Conservation (phyloP, 495 filamentous ascomycete genomes). For the Copromyces sp. region DNA sequence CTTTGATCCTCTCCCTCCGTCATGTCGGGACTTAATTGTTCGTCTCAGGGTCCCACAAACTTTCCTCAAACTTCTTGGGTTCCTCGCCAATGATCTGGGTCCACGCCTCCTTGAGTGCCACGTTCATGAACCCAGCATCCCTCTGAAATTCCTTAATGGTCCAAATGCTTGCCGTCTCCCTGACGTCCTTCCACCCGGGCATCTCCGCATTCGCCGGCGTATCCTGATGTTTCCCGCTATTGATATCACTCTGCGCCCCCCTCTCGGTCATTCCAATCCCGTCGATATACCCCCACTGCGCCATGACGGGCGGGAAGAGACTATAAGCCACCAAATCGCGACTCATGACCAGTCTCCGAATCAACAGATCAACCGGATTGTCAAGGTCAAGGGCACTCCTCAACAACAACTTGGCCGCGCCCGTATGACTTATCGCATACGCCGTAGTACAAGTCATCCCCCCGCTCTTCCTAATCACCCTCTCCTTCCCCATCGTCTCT, state of each 20-base stretch:
- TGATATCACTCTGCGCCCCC: slow-evolving; percentile 14
- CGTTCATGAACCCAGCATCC: slow-evolving; percentile 11
- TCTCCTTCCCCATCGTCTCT: slow-evolving; percentile 4
- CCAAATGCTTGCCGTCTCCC: slow-evolving; percentile 5
- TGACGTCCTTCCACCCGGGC: slow-evolving; percentile 11
- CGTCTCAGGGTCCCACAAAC: slow-evolving; percentile 4
- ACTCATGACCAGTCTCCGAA: slow-evolving; percentile 1
- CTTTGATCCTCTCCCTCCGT: neutral
- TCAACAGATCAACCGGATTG: slow-evolving; percentile 12
- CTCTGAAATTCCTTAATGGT: slow-evolving; percentile 8
- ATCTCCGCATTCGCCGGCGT: slow-evolving; percentile 7
- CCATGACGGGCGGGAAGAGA: slow-evolving; percentile 9
- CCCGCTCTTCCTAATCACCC: slow-evolving; percentile 10
- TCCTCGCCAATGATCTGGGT: slow-evolving; percentile 5
- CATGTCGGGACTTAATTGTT: neutral
- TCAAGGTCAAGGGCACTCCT: slow-evolving; percentile 10
- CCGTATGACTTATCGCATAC: slow-evolving; percentile 13
- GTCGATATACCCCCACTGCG: slow-evolving; percentile 13
- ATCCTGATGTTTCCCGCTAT: slow-evolving; percentile 11
- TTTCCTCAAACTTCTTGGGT: neutral
- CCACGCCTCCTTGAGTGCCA: slow-evolving; percentile 12
- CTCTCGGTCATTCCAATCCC: slow-evolving; percentile 12
- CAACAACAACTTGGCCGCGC: slow-evolving; percentile 12
- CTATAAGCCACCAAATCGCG: slow-evolving; percentile 9
- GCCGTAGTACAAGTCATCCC: slow-evolving; percentile 12